Evolutionary conservation across 345 rosid species (phyloP), one percentile per base, ranked within the genome.

Genomic region (Arabidopsis arenosa): DNA sequence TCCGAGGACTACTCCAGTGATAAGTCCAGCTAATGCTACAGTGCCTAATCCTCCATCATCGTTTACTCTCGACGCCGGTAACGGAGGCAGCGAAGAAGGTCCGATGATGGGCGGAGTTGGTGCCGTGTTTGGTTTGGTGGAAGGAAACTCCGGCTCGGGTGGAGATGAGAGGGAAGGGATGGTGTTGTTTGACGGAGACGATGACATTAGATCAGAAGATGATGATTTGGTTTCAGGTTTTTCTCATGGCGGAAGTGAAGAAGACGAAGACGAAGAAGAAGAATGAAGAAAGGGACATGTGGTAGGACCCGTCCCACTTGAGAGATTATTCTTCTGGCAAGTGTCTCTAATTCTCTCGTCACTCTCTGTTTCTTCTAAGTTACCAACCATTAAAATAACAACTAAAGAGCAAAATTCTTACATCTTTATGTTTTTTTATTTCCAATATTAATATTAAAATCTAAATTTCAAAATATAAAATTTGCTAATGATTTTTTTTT

Each of bases 81-180:
- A 28, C 10, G 67, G 58, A 5, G 67, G 58, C 2, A 32, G 15
- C 0, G 68, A 41, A 63, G n/a, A 15, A 74, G 58, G 39, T 35
- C 9, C 49, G 49, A 12, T 36, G 52, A 28, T 7, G 8, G 67
- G 59, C 0, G 54, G 61, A 64, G 54, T 9, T 3, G 77, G 6
- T 13, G 76, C 3, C 1, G 28, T 12, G 70, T 73, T 53, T 63
- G 63, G 4, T 33, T 32, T 43, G 9, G 66, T 28, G 44, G 30
- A 58, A 0, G 79, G 73, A 40, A 74, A 66, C 14, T 2, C 72
- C 0, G 79, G 79, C 1, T 59, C 68, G 30, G 68, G 55, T 5
- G 68, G 62, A 6, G 13, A 6, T 11, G 73, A 36, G 45, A 67
- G 62, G 37, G 73, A 75, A 35, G 79, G 79, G 54, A 67, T 75